phyloP scores from a whole-genome alignment of 148 eudicot species.

The Silene conica region DNA sequence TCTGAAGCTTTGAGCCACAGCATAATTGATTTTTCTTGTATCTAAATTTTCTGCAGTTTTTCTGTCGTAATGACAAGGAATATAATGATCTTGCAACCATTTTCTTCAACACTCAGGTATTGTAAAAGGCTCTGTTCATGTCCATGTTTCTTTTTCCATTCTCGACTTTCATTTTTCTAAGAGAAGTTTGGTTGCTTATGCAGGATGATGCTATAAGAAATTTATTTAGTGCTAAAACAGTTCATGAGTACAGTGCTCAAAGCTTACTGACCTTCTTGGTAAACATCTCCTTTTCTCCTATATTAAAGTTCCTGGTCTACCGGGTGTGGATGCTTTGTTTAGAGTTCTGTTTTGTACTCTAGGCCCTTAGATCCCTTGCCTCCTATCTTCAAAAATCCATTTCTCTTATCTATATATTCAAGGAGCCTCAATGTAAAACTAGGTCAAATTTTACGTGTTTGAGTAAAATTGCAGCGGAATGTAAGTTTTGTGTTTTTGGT shows the following conservation, averaged over 20 bases:
- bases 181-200: slow-evolving; percentile 22
- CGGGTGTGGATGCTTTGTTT: neutral
- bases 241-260: slow-evolving; percentile 93
- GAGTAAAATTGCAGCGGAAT: too few species aligned
- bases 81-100: slow-evolving; percentile 98
- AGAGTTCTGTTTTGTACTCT: neutral
- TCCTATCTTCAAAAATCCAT: too few species aligned
- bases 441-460: too few species aligned
- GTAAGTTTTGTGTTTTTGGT: too few species aligned
- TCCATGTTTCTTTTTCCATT: slow-evolving; percentile 3
- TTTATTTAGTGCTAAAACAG: slow-evolving; percentile 94
- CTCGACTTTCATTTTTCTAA: slow-evolving; percentile 14
- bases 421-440: too few species aligned
- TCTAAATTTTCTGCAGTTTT: slow-evolving; percentile 50
- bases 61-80: slow-evolving; percentile 61
- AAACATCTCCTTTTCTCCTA: slow-evolving; percentile 18
- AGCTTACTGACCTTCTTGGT: slow-evolving; percentile 94
- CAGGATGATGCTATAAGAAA: slow-evolving; percentile 99
- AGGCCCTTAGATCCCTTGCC: neutral
- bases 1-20: neutral
- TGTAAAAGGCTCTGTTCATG: neutral
- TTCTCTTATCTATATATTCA: too few species aligned
- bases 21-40: neutral
- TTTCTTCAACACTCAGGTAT: slow-evolving; percentile 98
- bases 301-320: neutral